Evolutionary conservation across 768 basidiomycete genomes (phyloP), one percentile per base, ranked within the genome.

Genomic region (Calocera cornea): DNA sequence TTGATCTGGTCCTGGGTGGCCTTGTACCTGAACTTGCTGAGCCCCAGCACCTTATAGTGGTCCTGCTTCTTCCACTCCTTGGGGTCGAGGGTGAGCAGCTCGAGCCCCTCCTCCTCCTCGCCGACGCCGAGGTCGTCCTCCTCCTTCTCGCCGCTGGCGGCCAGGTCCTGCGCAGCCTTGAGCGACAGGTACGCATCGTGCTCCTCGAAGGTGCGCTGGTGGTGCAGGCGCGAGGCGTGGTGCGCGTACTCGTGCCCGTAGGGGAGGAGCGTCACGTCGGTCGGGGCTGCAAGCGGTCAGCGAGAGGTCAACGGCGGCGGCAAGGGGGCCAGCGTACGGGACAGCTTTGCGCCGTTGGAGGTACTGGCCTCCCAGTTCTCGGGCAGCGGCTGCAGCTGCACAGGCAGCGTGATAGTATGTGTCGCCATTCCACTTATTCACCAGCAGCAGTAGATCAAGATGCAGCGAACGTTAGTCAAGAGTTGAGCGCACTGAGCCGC

Each of bases 31-130:
- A 97, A 82, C 74, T 88, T 87, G 41, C 93, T 94, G 10, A 99
- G 84, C 71, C 97, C 97, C 65, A 99, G 87, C 41, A 99, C 92
- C 67, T 90, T 90, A 74, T 99, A 99, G 75, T 97, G 91, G 76
- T 99, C 95, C 84, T 98, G 97, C 86, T 95, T 94, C 90, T 98
- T 99, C 95, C 97, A 98, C 75, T 95, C 93, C 78, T 97, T 97
- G 5, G 95, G 91, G 80, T 99, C 95, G n/a, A 87, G 80, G 50
- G 79, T 75, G 41, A 93, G 76, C 63, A 93, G 72, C 27, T 86
- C 87, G 1, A 82, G 79, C 22, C 83, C 76, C 80, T 98, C 95
- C 70, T 86, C 81, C 78, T 98, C 97, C 68, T 92, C 89, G 1
- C 94, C 95, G 5, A 98, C 88, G 33, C 93, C 95, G 14, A 92